phyloP scores from a whole-genome alignment of 2,329 filamentous ascomycete species.

The Trichoderma afroharzianum region DNA sequence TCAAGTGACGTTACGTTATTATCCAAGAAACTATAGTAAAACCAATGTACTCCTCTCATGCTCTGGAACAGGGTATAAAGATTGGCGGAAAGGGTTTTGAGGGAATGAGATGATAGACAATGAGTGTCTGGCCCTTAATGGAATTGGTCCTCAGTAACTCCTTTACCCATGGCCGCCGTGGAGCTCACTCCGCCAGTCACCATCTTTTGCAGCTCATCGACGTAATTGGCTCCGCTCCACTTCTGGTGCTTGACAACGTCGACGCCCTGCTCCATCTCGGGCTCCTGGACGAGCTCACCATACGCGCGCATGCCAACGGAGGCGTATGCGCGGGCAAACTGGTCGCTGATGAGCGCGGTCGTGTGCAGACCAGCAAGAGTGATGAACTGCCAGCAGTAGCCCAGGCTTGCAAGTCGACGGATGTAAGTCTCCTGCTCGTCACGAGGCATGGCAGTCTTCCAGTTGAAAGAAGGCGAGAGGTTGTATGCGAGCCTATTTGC shows the following conservation, averaged over 20 bases:
- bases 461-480: constrained; percentile 98
- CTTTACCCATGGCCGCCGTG: constrained; percentile 94
- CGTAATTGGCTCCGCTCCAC: constrained; percentile 93
- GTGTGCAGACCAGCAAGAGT: constrained; percentile 97
- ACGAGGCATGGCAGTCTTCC: constrained; percentile 93
- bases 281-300: constrained; percentile 95
- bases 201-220: constrained; percentile 95
- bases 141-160: constrained; percentile 98
- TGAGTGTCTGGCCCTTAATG: constrained; percentile 11
- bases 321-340: constrained; percentile 80
- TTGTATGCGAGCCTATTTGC: constrained; percentile 81
- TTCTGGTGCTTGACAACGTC: constrained; percentile 99
- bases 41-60: not conserved
- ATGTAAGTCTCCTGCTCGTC: constrained; percentile 98
- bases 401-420: constrained; percentile 75
- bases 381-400: constrained; percentile 99
- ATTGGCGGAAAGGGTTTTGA: not conserved
- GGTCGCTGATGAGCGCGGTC: constrained; percentile 85
- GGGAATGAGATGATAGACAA: not conserved
- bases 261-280: constrained; percentile 84
- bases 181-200: constrained; percentile 87
- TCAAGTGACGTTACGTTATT: not conserved
- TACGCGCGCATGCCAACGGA: constrained; percentile 91
- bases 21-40: not conserved
- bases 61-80: constrained; percentile 11